phyloP scores from a whole-genome alignment of 768 basidiomycete species.

The Gelatoporia subvermispora region DNA sequence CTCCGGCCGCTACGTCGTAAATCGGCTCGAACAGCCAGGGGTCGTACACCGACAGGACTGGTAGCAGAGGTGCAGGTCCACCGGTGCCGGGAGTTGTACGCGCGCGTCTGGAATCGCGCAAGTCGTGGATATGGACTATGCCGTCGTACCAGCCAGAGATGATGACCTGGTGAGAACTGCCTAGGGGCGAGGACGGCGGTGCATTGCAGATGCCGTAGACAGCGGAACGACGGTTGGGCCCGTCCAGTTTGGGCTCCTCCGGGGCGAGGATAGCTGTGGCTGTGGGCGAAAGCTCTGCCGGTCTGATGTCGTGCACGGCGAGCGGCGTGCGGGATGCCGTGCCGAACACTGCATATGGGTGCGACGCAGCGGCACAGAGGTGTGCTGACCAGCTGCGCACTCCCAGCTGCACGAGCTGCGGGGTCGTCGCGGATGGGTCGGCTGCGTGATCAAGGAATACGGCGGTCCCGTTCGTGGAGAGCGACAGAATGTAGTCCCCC shows the following conservation, averaged over 20 bases:
- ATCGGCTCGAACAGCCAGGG: constrained; percentile 70
- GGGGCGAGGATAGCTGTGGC: constrained; percentile 49
- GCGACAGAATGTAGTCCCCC: constrained; percentile 41
- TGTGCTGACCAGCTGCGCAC: constrained; percentile 60
- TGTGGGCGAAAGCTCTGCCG: constrained; percentile 37
- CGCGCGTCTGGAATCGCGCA: constrained; percentile 43
- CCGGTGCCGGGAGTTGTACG: constrained; percentile 6
- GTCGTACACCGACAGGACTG: constrained; percentile 59
- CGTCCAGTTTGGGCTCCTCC: constrained; percentile 11
- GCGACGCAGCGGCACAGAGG: constrained; percentile 45
- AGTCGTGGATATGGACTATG: constrained; percentile 65
- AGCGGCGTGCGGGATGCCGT: constrained; percentile 57
- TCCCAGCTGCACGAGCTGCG: constrained; percentile 38
- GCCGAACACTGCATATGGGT: constrained; percentile 66
- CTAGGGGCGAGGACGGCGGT: constrained; percentile 62
- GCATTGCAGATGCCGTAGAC: constrained; percentile 69
- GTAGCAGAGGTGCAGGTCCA: constrained; percentile 38
- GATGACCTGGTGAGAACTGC: constrained; percentile 63
- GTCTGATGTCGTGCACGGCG: constrained; percentile 47
- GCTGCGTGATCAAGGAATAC: constrained; percentile 30
- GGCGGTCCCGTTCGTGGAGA: constrained; percentile 54
- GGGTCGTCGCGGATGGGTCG: constrained; percentile 11
- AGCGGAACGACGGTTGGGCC: constrained; percentile 37
- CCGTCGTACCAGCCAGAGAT: constrained; percentile 85
- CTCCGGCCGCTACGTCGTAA: constrained; percentile 72